Percentiles rank a stretch among this genome's conserved stretches.
Evolutionary conservation across 2,329 filamentous ascomycete species (phyloP).

Genomic region (Exophiala lecanii-corni): DNA sequence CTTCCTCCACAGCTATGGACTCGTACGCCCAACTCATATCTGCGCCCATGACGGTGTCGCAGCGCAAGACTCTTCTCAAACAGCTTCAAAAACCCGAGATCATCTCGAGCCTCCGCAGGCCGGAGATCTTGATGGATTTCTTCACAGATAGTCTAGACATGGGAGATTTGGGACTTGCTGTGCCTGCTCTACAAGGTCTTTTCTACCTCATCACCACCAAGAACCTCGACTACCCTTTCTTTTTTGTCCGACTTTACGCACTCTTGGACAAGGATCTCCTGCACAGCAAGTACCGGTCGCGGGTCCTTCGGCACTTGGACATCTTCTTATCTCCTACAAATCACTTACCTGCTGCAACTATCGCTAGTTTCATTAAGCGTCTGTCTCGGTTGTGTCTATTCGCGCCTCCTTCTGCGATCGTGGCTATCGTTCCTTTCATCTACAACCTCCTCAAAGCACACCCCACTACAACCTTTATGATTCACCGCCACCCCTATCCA

Average conservation of each 20-base stretch:
- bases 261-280: conserved; percentile 79
- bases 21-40: conserved; percentile 20
- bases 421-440: conserved; percentile 83
- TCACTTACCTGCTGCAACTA: conserved; percentile 83
- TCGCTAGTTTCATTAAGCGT: conserved; percentile 96
- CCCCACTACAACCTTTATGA: conserved; percentile 90
- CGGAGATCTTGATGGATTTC: conserved; percentile 92
- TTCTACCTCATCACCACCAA: conserved; percentile 92
- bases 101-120: conserved; percentile 69
- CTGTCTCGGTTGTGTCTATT: conserved; percentile 78
- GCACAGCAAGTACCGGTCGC: conserved; percentile 89
- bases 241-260: conserved; percentile 91
- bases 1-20: conserved; percentile 21
- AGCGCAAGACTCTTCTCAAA: conserved; percentile 73
- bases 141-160: conserved; percentile 88
- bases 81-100: conserved; percentile 20
- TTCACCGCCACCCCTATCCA: conserved; percentile 68
- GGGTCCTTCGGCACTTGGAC: conserved; percentile 87
- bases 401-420: conserved; percentile 83
- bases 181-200: conserved; percentile 84
- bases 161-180: conserved; percentile 71
- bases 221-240: conserved; percentile 92
- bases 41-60: conserved; percentile 58
- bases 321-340: conserved; percentile 78
- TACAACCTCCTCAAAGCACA: conserved; percentile 93